These are phyloP conservation scores for Aspergillus sp. DNA, from an alignment of 2,329 filamentous ascomycete genomes.

Conservation along the genomic window DNA sequence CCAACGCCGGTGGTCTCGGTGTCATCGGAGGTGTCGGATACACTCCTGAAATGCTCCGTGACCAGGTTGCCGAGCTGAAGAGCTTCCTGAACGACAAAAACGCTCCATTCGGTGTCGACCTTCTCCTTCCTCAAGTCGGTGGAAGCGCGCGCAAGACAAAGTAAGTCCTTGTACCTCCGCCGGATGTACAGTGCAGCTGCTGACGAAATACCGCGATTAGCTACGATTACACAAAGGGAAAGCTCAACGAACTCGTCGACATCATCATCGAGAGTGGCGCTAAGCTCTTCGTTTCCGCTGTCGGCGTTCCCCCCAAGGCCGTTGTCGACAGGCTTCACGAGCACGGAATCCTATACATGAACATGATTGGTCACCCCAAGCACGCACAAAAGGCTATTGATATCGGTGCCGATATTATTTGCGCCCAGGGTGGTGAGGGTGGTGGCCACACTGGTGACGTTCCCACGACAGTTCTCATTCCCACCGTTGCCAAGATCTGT, in stretches of 20 bases:
- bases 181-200: background rate
- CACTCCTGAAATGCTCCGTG: conserved; percentile 93
- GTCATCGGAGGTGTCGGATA: conserved; percentile 91
- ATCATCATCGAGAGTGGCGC: conserved; percentile 91
- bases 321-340: conserved; percentile 90
- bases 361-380: conserved; percentile 99
- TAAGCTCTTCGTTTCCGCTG: conserved; percentile 92
- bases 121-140: conserved; percentile 90
- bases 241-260: conserved; percentile 84
- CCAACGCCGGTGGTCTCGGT: conserved; percentile 93
- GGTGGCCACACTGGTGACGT: conserved; percentile 96
- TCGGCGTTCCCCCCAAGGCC: conserved; percentile 85
- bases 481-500: conserved; percentile 80
- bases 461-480: conserved; percentile 88
- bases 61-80: conserved; percentile 95
- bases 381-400: conserved; percentile 96
- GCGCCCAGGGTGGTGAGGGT: conserved; percentile 95
- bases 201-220: conserved; percentile 48
- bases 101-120: conserved; percentile 25
- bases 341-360: conserved; percentile 92
- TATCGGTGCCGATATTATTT: conserved; percentile 91
- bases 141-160: conserved; percentile 95
- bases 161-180: conserved; percentile 43
- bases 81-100: conserved; percentile 22
- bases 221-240: conserved; percentile 99